Base-by-base conservation (phyloP, 2,329 filamentous ascomycete species). In the Diaporthe humulicola region DNA sequence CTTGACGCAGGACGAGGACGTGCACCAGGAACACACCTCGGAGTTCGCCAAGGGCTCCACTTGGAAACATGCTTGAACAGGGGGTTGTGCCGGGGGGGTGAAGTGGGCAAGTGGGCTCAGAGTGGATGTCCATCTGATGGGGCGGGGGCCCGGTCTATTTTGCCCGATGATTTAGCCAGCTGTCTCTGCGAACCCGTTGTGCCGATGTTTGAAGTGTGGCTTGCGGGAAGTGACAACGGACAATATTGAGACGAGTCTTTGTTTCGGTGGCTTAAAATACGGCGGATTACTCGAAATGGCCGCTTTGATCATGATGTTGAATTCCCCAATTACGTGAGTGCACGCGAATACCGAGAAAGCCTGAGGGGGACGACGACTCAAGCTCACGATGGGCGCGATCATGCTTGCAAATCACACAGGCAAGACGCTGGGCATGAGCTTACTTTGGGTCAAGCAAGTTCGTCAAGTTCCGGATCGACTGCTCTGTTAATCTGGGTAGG, bases 161-260 rank as follows among this genome's bases (percentile, higher is more conserved):
- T 52, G 45, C 45, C 64, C 64, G 64, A 67, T 52, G n/a, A 67
- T 67, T 67, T 52, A n/a, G 45, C 64, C 40, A 10, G 25, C 22
- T 45, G 33, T 52, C 30, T 52, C 45, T 67, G 30, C 45, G 64
- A 28, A 67, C 64, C 64, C 64, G 64, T 67, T 52, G 64, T 67
- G 64, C 64, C 64, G 64, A 67, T 67, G 64, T 67, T 45, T 67
- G 64, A 67, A 67, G 45, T 50, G 64, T 67, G 64, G 64, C 64
- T 67, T 67, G 64, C 64, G 64, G 64, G 64, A 67, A 67, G 64
- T 52, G 64, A 67, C 45, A 67, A 67, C 45, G 64, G 64, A 67
- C 64, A 38, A 52, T 14, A 67, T 67, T 67, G 64, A 67, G 64
- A 67, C 64, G 64, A 67, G n/a, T 67, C 14, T 67, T 67, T 67